Percentiles rank a stretch among this genome's conserved stretches.
phyloP scores from a whole-genome alignment of 2,329 filamentous ascomycete genomes.

The Dothiorella sarmentorum region DNA sequence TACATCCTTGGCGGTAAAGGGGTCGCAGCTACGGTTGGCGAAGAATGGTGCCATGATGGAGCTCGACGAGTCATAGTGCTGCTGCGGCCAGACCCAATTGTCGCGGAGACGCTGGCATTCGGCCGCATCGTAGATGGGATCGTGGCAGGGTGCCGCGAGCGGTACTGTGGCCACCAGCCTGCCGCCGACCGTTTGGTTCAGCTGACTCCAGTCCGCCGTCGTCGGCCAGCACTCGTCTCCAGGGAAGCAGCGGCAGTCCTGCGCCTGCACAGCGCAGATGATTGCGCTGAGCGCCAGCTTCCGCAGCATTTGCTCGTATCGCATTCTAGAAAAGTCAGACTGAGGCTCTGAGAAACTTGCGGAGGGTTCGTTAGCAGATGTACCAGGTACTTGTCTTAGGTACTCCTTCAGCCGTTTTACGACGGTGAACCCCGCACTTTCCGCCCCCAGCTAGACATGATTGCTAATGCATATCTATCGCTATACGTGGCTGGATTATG shows the following conservation, averaged over 20 bases:
- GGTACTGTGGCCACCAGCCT: slow-evolving; percentile 43
- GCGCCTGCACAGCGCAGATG: background rate
- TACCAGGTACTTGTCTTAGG: no score
- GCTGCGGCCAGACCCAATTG: slow-evolving; percentile 27
- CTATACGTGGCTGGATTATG: no score
- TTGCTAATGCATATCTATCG: no score
- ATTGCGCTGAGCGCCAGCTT: background rate
- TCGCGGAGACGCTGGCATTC: slow-evolving; percentile 24
- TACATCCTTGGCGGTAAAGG: background rate
- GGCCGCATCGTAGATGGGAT: slow-evolving; percentile 30
- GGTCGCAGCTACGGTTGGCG: slow-evolving; percentile 20
- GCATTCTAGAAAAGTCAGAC: background rate
- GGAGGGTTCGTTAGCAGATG: no score
- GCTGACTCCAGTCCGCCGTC: slow-evolving; percentile 41
- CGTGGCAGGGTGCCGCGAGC: slow-evolving; percentile 47
- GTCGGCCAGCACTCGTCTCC: slow-evolving; percentile 49
- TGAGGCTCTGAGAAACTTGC: background rate
- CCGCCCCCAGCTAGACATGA: no score
- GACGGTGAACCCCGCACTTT: no score
- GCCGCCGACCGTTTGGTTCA: slow-evolving; percentile 47
- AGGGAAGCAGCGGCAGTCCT: slow-evolving; percentile 48
- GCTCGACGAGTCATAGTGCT: slow-evolving; percentile 11
- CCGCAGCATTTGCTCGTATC: no score
- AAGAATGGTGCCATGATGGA: slow-evolving; percentile 10
- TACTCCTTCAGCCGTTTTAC: no score